Conservation (phyloP, 2,329 filamentous ascomycete species). For the Cladosporium sp. region DNA sequence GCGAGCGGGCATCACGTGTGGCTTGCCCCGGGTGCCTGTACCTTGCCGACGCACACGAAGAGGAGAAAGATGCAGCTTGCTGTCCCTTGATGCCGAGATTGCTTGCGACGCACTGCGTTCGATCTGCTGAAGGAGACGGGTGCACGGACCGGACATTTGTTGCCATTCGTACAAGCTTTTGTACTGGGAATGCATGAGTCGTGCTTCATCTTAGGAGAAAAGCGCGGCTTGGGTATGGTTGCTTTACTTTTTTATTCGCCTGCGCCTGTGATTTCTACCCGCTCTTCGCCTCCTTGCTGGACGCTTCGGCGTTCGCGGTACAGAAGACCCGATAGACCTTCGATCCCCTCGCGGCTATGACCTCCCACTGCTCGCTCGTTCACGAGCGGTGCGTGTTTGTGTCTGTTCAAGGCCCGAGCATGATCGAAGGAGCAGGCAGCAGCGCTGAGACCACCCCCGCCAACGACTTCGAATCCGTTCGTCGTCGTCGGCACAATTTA, state of each 20-base stretch:
- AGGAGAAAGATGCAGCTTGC: slow-evolving; percentile 44
- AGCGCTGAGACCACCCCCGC: slow-evolving; percentile 24
- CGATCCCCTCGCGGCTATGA: slow-evolving; percentile 28
- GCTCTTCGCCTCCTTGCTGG: slow-evolving; percentile 19
- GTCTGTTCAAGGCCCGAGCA: slow-evolving; percentile 23
- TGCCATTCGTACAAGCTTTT: slow-evolving; percentile 27
- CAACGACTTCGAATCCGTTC: slow-evolving; percentile 28
- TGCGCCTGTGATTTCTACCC: slow-evolving; percentile 18
- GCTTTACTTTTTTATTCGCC: slow-evolving; percentile 28
- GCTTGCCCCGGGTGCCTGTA: slow-evolving; percentile 32
- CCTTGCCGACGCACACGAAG: slow-evolving; percentile 38
- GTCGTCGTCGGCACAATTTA: background rate
- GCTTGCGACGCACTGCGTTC: slow-evolving; percentile 32
- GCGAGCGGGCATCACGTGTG: slow-evolving; percentile 31
- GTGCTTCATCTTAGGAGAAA: slow-evolving; percentile 36
- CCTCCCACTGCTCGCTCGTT: slow-evolving; percentile 15
- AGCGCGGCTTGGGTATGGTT: slow-evolving; percentile 37
- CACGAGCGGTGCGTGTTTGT: slow-evolving; percentile 17
- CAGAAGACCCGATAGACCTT: slow-evolving; percentile 19
- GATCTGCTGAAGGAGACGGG: slow-evolving; percentile 3
- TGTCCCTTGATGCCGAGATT: slow-evolving; percentile 8
- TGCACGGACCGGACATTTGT: slow-evolving; percentile 38
- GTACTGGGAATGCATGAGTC: slow-evolving; percentile 33
- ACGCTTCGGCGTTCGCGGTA: slow-evolving; percentile 17
- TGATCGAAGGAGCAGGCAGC: slow-evolving; percentile 26